Conservation (phyloP, 2,329 filamentous ascomycete species). For the Ceratocystis ficicola region DNA sequence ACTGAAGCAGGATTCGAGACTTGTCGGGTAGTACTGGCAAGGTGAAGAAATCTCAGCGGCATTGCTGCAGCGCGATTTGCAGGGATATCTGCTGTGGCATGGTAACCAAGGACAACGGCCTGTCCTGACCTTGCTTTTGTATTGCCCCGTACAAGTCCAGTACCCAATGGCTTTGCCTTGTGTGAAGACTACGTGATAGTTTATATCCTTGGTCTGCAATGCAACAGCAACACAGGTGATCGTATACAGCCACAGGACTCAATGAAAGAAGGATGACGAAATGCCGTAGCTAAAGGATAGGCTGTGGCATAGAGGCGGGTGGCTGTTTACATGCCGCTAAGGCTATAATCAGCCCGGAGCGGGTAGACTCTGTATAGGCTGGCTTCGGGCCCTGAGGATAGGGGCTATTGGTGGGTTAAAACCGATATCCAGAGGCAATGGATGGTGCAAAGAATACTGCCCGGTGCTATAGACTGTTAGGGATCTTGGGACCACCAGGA, state of each 20-base stretch:
- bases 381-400: too few relatives aligned
- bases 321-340: too few relatives aligned
- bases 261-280: too few relatives aligned
- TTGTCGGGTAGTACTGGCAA: not conserved
- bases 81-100: not conserved
- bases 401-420: too few relatives aligned
- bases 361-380: too few relatives aligned
- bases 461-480: too few relatives aligned
- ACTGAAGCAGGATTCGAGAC: not conserved
- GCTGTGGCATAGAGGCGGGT: too few relatives aligned
- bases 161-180: not conserved
- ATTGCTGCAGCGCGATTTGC: constrained; percentile 3
- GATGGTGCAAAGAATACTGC: too few relatives aligned
- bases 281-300: too few relatives aligned
- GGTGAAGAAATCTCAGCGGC: not conserved
- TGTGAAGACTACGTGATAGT: not conserved
- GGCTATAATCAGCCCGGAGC: too few relatives aligned
- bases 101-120: not conserved
- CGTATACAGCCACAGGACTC: not conserved
- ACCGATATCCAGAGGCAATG: too few relatives aligned
- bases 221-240: constrained; percentile 1
- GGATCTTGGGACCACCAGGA: too few relatives aligned
- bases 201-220: not conserved
- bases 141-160: not conserved
- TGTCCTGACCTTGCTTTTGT: not conserved